Evolutionary conservation across 1,284 basidiomycete genomes (phyloP).

Genomic region (Ganoderma lingzhi): DNA sequence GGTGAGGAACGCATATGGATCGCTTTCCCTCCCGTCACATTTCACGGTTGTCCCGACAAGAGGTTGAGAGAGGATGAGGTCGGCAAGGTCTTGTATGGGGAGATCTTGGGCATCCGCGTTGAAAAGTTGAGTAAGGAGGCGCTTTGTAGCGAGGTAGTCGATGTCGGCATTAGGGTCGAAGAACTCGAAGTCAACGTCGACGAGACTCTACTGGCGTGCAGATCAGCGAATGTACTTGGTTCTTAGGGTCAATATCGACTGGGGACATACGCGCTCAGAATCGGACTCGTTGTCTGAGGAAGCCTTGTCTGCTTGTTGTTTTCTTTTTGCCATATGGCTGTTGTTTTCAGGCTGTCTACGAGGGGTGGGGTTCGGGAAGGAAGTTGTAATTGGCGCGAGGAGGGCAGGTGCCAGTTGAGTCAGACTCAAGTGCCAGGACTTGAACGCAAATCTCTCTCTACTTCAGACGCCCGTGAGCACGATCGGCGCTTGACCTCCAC

Average conservation of each 20-base stretch:
- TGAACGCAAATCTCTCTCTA: no score
- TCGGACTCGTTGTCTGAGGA: slow-evolving; percentile 33
- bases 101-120: slow-evolving; percentile 82
- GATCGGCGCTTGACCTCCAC: slow-evolving; percentile 2
- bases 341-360: no score
- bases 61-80: slow-evolving; percentile 79
- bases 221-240: slow-evolving; percentile 16
- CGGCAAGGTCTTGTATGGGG: slow-evolving; percentile 76
- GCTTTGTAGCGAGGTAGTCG: slow-evolving; percentile 89
- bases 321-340: slow-evolving; percentile 34
- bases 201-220: slow-evolving; percentile 56
- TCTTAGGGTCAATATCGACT: neutral
- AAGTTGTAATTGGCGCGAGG: no score
- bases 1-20: slow-evolving; percentile 87
- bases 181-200: slow-evolving; percentile 93
- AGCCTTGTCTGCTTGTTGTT: slow-evolving; percentile 28
- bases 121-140: slow-evolving; percentile 83
- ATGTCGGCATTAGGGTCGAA: slow-evolving; percentile 84
- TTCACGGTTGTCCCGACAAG: slow-evolving; percentile 91
- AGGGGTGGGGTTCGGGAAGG: no score
- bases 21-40: slow-evolving; percentile 88
- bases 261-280: slow-evolving; percentile 35
- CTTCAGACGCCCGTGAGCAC: no score
- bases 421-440: no score
- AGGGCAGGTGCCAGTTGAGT: no score